Conservation (phyloP, 257 asterid genomes). For the Nicotiana attenuata region DNA sequence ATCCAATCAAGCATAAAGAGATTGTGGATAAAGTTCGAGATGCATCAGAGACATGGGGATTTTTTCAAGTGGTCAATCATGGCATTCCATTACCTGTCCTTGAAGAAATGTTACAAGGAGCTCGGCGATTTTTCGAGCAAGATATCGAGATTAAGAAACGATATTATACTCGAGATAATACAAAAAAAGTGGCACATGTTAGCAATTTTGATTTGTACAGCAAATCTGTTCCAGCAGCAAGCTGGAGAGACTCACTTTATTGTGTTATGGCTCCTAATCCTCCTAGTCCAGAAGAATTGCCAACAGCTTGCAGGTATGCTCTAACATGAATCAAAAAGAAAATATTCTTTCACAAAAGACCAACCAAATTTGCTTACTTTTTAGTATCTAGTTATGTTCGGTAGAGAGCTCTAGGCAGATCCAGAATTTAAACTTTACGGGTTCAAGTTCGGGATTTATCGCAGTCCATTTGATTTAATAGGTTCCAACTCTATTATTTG, state of each 20-base stretch:
- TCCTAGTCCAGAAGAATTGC: conserved; percentile 46
- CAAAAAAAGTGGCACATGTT: conserved; percentile 37
- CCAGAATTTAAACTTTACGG: too few species aligned
- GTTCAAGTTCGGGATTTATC: too few species aligned
- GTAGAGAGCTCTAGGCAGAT: too few species aligned
- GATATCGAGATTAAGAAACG: neutral
- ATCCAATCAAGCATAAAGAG: neutral
- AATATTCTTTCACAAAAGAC: neutral
- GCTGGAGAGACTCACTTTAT: conserved; percentile 42
- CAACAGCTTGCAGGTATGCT: conserved; percentile 41
- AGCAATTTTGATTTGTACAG: conserved; percentile 50
- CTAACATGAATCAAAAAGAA: neutral
- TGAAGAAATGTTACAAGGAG: conserved; percentile 17
- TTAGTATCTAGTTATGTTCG: too few species aligned
- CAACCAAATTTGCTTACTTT: neutral
- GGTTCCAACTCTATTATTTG: too few species aligned
- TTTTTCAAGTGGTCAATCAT: conserved; percentile 22
- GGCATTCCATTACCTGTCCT: conserved; percentile 1
- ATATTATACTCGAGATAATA: conserved; percentile 13
- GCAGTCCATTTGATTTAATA: too few species aligned
- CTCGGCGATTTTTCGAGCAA: conserved; percentile 5
- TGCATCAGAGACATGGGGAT: conserved; percentile 27
- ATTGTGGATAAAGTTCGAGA: conserved; percentile 17
- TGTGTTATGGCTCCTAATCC: conserved; percentile 29
- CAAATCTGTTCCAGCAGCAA: conserved; percentile 34